Evolutionary conservation across 2,329 filamentous ascomycete species (phyloP), one percentile per base, ranked within the genome.

Genomic region (Coniosporium tulheliwenetii): DNA sequence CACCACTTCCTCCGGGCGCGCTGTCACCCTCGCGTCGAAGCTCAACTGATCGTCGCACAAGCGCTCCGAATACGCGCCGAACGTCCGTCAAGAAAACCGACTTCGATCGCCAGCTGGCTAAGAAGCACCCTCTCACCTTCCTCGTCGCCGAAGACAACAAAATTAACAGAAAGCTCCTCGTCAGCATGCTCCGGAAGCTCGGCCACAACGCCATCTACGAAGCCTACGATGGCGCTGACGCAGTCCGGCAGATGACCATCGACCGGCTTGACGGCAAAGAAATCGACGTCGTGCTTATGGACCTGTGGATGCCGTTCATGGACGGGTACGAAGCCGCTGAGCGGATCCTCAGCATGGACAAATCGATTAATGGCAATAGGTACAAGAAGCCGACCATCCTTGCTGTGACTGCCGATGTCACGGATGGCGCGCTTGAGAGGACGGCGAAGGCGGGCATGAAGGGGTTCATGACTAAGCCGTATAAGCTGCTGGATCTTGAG

Each of bases 271-370:
- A 26, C 19, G 52, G 47, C 26, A 48, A 45, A 47, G 55, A 59
- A 34, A 72, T 82, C 42, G 72, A 81, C 49, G 68, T 80, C 2
- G 67, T 84, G 16, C 60, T 83, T 36, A 84, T 84, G 79, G 79
- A 84, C 56, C 67, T 84, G 8, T 84, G 79, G 79, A 84, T 84
- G 77, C 79, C 79, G 1, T 65, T 76, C 47, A 77, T 83, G 66
- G 79, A 83, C 51, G 79, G 79, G 1, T 83, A 81, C 47, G 73
- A 82, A 52, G 79, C 79, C 2, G 74, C 79, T 0, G 67, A 72
- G 49, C 62, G 66, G 37, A 84, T 84, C 36, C 57, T 81, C 8
- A 59, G 63, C 16, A 68, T 77, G 62, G 54, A 64, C n/a, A 57
- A 61, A 35, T 32, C 10, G 16, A 41, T 14, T 7, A 30, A 30